Conservation (phyloP, 2,329 filamentous ascomycete genomes). For the Cordyceps cicadae region DNA sequence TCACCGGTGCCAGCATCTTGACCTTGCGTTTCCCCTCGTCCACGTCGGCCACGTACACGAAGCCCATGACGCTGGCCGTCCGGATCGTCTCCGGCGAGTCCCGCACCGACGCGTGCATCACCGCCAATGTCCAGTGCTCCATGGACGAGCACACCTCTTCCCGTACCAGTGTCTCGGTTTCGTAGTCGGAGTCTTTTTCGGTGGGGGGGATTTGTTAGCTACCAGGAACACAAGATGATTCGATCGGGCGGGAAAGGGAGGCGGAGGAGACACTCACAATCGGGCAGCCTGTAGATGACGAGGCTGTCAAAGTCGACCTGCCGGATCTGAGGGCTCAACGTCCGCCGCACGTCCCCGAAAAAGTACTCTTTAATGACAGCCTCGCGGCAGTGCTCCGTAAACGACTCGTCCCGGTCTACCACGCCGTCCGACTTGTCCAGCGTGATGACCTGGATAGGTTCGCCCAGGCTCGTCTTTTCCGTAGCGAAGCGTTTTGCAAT, state of each 20-base stretch:
- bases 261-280: conserved; percentile 36
- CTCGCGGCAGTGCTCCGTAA: conserved; percentile 66
- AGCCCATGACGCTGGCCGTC: conserved; percentile 80
- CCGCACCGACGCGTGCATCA: conserved; percentile 66
- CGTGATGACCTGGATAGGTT: conserved; percentile 65
- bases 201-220: background rate
- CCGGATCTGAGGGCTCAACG: conserved; percentile 80
- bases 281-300: conserved; percentile 61
- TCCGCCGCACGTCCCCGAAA: conserved; percentile 71
- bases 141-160: conserved; percentile 59
- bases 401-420: conserved; percentile 63
- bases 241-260: background rate
- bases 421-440: conserved; percentile 82
- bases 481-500: conserved; percentile 60
- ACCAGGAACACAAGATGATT: background rate
- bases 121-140: conserved; percentile 73
- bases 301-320: conserved; percentile 70
- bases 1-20: conserved; percentile 74
- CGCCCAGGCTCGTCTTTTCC: conserved; percentile 49
- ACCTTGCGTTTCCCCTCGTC: conserved; percentile 77
- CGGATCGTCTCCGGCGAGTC: conserved; percentile 66
- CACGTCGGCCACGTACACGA: conserved; percentile 85
- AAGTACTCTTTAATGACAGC: conserved; percentile 86
- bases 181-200: conserved; percentile 21
- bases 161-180: conserved; percentile 46